phyloP scores from a whole-genome alignment of 257 asterid genomes.

The Paulownia fortunei region DNA sequence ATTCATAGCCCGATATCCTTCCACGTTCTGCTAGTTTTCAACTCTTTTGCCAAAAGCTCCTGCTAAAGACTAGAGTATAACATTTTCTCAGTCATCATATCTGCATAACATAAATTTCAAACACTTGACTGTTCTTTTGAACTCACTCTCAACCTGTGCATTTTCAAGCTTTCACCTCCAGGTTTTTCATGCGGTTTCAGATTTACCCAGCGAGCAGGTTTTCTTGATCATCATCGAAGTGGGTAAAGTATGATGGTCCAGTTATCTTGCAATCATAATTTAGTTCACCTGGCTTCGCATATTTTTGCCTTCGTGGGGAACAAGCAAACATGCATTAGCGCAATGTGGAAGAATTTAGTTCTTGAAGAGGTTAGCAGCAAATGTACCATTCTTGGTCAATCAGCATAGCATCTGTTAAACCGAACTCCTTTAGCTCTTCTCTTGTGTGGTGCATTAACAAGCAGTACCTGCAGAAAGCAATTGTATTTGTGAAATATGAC shows the following conservation, averaged over 20 bases:
- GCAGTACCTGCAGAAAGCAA: constrained; percentile 55
- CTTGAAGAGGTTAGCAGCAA: not conserved
- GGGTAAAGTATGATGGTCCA: constrained; percentile 82
- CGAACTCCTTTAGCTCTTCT: constrained; percentile 64
- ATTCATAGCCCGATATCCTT: not conserved
- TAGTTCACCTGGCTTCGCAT: constrained; percentile 76
- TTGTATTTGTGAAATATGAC: too few species aligned
- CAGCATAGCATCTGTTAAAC: constrained; percentile 72
- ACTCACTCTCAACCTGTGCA: not conserved
- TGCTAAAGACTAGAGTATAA: too few species aligned
- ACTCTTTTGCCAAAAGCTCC: not conserved
- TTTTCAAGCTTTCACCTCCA: constrained; percentile 3
- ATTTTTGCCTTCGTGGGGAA: constrained; percentile 56
- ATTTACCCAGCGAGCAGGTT: not conserved
- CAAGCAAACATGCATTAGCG: not conserved
- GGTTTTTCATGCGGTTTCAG: not conserved
- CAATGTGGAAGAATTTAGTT: not conserved
- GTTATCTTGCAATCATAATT: constrained; percentile 66
- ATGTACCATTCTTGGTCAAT: constrained; percentile 77
- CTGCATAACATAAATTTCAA: not conserved
- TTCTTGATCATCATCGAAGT: constrained; percentile 51
- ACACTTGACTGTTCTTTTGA: not conserved
- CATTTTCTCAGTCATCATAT: too few species aligned
- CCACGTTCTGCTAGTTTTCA: not conserved
- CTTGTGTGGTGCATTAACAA: constrained; percentile 70